phyloP scores from a whole-genome alignment of 2,329 filamentous ascomycete species.

The Aquanectria penicillioides region DNA sequence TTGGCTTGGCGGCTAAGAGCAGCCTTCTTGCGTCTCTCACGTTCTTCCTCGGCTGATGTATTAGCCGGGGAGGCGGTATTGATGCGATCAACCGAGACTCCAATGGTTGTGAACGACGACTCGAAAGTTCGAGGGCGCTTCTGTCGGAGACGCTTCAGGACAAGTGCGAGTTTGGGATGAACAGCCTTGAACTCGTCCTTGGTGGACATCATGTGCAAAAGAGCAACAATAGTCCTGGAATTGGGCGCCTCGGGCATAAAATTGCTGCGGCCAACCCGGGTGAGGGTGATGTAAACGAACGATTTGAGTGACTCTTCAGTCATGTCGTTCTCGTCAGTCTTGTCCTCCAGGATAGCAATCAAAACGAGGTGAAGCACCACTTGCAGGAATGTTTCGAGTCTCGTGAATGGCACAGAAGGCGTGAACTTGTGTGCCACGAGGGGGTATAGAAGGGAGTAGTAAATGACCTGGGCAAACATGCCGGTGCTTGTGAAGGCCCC shows the following conservation, averaged over 20 bases:
- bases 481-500: constrained; percentile 84
- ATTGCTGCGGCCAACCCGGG: constrained; percentile 69
- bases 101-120: constrained; percentile 69
- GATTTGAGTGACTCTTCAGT: constrained; percentile 64
- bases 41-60: constrained; percentile 74
- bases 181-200: constrained; percentile 84
- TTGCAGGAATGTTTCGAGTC: constrained; percentile 91
- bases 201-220: constrained; percentile 69
- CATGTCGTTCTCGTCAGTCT: constrained; percentile 64
- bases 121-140: constrained; percentile 81
- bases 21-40: constrained; percentile 87
- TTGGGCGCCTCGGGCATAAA: constrained; percentile 66
- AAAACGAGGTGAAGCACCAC: constrained; percentile 89
- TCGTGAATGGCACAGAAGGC: constrained; percentile 79
- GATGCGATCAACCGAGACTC: constrained; percentile 79
- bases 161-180: constrained; percentile 83
- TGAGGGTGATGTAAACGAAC: constrained; percentile 78
- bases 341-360: constrained; percentile 86
- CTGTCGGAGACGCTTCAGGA: constrained; percentile 86
- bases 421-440: constrained; percentile 75
- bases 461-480: constrained; percentile 90
- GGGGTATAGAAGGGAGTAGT: constrained; percentile 86
- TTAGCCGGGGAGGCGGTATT: constrained; percentile 84
- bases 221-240: constrained; percentile 70
- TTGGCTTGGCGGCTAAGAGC: constrained; percentile 89